Conservation (phyloP, 805 yeast genomes). For the Maudiozyma bulderi region DNA sequence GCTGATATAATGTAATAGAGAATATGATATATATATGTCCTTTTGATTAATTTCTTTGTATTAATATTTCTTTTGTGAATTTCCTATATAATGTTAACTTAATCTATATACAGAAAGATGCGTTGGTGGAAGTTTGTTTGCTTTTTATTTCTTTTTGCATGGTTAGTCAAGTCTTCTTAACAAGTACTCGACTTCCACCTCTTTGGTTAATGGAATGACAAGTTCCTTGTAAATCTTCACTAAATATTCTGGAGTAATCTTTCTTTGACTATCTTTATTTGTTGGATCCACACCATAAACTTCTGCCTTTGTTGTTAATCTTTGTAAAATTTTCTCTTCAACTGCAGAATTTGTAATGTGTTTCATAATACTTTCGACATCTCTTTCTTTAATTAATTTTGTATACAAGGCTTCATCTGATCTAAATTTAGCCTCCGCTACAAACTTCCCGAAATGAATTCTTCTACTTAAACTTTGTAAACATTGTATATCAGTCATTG, state of each 20-base stretch:
- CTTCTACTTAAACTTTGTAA: constrained; percentile 84
- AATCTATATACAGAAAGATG: background rate
- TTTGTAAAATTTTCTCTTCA: constrained; percentile 69
- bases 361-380: constrained; percentile 61
- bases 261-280: constrained; percentile 59
- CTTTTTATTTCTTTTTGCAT: background rate
- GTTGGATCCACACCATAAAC: constrained; percentile 87
- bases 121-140: background rate
- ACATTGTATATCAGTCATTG: constrained; percentile 74
- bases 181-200: constrained; percentile 88
- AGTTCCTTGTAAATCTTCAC: constrained; percentile 77
- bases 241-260: constrained; percentile 72
- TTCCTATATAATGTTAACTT: background rate
- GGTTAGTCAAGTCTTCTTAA: constrained; percentile 61
- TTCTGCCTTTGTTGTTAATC: constrained; percentile 72
- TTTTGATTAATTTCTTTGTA: background rate
- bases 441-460: constrained; percentile 95
- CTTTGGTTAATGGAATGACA: constrained; percentile 89
- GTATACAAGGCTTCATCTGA: constrained; percentile 55
- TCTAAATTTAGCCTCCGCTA: constrained; percentile 88
- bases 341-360: constrained; percentile 84
- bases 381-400: constrained; percentile 53
- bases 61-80: background rate
- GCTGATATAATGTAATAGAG: background rate
- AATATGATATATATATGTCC: background rate